Base-by-base conservation (phyloP, 768 basidiomycete genomes). In the Termitomyces bulborhizus region DNA sequence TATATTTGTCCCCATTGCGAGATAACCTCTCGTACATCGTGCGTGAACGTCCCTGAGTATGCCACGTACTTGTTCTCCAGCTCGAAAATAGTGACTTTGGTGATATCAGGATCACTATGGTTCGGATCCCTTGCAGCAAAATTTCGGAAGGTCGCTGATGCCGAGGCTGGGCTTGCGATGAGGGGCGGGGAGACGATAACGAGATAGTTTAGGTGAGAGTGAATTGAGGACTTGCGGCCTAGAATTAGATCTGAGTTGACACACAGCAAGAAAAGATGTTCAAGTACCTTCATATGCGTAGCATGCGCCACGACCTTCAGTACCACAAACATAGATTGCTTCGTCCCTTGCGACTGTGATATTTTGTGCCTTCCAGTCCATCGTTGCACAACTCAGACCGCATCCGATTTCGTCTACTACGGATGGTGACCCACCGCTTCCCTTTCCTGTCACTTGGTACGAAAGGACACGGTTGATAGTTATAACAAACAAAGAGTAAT, bases 311-410 rank as follows among this genome's bases (percentile, higher is more conserved):
- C 93, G 74, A 4, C 90, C 92, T 16, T 94, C 90, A 0, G 81
- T 78, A 0, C 86, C 84, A 63, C 90, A 93, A 7, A 89, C 75
- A 62, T 95, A 95, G 24, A 98, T 85, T 3, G 93, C 95, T 63
- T 98, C 97, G 45, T 97, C 90, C 55, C 90, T 72, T 0, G 93
- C 96, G 1, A 98, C 79, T 12, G 93, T 82, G 62, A 98, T 84
- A 63, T 89, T 85, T 42, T 73, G 75, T n/a, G 75, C 74, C 36
- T 77, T 75, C 79, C 83, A 81, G 63, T 94, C 85, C 80, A 93
- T 86, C 34, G 80, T 81, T 1, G 88, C 88, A 65, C 96, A 98
- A 0, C 93, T 88, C 15, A 98, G 68, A 0, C 79, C 89, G 40
- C 84, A 84, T 0, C 97, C 96, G 15, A 89, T 80, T 60, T 98